Evolutionary conservation across 306 rosid species (phyloP).

Genomic region (Albizia julibrissin): DNA sequence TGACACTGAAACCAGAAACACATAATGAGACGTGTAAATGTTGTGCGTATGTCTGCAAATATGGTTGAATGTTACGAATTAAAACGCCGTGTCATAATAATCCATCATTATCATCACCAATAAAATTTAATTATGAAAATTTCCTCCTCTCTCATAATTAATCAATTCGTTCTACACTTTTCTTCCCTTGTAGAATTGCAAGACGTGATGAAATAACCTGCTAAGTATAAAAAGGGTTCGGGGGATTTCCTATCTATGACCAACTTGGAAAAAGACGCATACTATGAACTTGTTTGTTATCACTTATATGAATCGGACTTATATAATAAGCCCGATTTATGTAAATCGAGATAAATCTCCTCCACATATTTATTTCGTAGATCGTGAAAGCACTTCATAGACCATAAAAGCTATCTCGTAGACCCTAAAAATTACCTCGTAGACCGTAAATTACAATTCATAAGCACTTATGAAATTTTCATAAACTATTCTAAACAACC

Average conservation of each 20-base stretch:
- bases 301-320: too few relatives aligned
- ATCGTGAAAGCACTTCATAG: too few relatives aligned
- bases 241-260: neutral
- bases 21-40: neutral
- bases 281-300: too few relatives aligned
- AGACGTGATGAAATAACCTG: neutral
- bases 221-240: neutral
- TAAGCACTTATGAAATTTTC: too few relatives aligned
- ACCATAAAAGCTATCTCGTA: too few relatives aligned
- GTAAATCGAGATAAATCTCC: too few relatives aligned
- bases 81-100: neutral
- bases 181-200: neutral
- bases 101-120: neutral
- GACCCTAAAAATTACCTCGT: too few relatives aligned
- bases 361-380: too few relatives aligned
- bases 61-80: slow-evolving; percentile 10
- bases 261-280: slow-evolving; percentile 25
- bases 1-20: neutral
- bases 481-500: too few relatives aligned
- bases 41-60: neutral
- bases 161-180: neutral
- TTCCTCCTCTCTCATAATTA: neutral
- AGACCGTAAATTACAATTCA: too few relatives aligned
- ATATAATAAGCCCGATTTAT: too few relatives aligned
- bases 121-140: neutral